Conservation (phyloP, 768 basidiomycete species). For the Tylopilus rubrobrunneus region DNA sequence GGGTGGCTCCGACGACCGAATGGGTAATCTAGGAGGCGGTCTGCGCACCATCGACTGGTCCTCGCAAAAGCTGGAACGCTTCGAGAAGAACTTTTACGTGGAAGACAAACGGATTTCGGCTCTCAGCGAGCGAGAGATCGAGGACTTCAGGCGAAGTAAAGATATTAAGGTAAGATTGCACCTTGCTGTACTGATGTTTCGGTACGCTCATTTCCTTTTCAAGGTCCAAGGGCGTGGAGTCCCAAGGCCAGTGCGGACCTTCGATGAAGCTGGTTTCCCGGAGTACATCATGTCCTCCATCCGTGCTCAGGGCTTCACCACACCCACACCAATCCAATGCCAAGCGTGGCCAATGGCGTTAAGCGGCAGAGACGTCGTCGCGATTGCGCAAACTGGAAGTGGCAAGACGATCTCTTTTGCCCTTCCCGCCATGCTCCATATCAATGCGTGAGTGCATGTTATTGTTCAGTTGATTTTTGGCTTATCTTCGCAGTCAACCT, state of each 20-base stretch:
- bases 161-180: slow-evolving; percentile 72
- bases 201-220: background rate
- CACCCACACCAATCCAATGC: slow-evolving; percentile 95
- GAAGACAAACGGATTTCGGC: slow-evolving; percentile 83
- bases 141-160: slow-evolving; percentile 77
- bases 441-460: slow-evolving; percentile 78
- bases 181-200: background rate
- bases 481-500: slow-evolving; percentile 62
- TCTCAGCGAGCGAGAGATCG: slow-evolving; percentile 80
- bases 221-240: slow-evolving; percentile 86
- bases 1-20: slow-evolving; percentile 53
- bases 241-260: slow-evolving; percentile 84
- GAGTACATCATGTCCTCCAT: slow-evolving; percentile 95
- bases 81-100: slow-evolving; percentile 97
- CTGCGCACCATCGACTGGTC: slow-evolving; percentile 86
- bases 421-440: slow-evolving; percentile 98
- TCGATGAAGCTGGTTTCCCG: slow-evolving; percentile 95
- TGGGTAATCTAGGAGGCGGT: slow-evolving; percentile 78
- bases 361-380: slow-evolving; percentile 89
- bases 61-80: slow-evolving; percentile 65
- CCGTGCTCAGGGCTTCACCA: slow-evolving; percentile 85
- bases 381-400: slow-evolving; percentile 97
- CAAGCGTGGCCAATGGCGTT: slow-evolving; percentile 99
- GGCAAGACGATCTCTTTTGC: slow-evolving; percentile 99
- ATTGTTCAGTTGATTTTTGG: background rate